A percentile compares a stretch with the other conserved stretches of the same genome.
These are phyloP conservation scores for Fusarium acutatum DNA, from an alignment of 2,329 filamentous ascomycete genomes.

Conservation along the genomic window DNA sequence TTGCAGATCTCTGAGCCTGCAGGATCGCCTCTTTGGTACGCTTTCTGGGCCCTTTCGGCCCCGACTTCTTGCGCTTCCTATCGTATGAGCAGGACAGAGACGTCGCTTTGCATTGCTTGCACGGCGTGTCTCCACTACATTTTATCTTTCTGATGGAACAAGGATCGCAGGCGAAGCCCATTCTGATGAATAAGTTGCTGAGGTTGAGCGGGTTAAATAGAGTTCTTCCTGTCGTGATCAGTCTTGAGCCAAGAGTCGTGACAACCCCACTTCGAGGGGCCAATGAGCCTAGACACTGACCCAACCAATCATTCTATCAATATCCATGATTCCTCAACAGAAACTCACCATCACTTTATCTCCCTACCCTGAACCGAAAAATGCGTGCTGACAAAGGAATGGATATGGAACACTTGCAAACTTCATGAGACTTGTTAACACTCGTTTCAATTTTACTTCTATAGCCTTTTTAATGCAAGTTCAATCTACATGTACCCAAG, in stretches of 20 bases:
- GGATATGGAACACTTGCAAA: no score
- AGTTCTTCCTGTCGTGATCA: not conserved
- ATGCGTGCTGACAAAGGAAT: not conserved
- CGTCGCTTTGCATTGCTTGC: not conserved
- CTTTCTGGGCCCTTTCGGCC: conserved; percentile 16
- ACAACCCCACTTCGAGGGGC: not conserved
- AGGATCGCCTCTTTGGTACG: conserved; percentile 20
- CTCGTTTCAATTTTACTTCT: not conserved
- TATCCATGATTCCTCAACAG: not conserved
- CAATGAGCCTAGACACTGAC: not conserved
- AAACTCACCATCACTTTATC: not conserved
- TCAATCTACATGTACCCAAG: no score
- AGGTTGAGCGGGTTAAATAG: not conserved
- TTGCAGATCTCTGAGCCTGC: not conserved
- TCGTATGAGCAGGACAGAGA: conserved; percentile 12
- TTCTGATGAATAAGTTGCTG: not conserved
- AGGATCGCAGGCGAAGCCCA: conserved; percentile 12
- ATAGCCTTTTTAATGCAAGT: not conserved
- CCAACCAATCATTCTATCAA: not conserved
- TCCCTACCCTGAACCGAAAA: not conserved
- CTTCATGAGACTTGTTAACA: not conserved
- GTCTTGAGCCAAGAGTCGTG: not conserved
- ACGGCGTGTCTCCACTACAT: not conserved
- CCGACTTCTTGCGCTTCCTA: conserved; percentile 20
- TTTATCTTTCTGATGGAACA: conserved; percentile 14